Evolutionary conservation across 495 filamentous ascomycete species (phyloP).

Genomic region (Pyrenula aspistea): DNA sequence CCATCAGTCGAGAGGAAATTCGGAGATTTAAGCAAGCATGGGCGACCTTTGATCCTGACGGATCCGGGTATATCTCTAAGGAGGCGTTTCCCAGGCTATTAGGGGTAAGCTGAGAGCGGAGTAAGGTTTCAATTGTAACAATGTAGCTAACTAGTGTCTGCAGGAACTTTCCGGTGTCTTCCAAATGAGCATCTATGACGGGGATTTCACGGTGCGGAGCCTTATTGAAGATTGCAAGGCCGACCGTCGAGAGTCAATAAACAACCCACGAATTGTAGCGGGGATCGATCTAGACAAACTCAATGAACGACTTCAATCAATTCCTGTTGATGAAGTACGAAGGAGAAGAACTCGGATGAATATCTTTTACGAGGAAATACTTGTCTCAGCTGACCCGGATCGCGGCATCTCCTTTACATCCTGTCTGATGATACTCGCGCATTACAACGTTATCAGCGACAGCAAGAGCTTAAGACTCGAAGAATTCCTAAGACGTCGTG

Average conservation of each 20-base stretch:
- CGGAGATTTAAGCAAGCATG: slow-evolving; percentile 97
- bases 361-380: slow-evolving; percentile 87
- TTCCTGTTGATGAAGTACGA: slow-evolving; percentile 65
- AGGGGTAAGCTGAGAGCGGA: slow-evolving; percentile 41
- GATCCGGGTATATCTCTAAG: slow-evolving; percentile 83
- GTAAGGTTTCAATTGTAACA: slow-evolving; percentile 4
- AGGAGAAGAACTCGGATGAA: slow-evolving; percentile 68
- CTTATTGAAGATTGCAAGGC: slow-evolving; percentile 74
- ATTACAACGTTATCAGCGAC: slow-evolving; percentile 98
- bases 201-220: slow-evolving; percentile 68
- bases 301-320: slow-evolving; percentile 57
- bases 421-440: slow-evolving; percentile 92
- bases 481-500: slow-evolving; percentile 85
- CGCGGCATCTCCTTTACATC: slow-evolving; percentile 85
- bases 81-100: slow-evolving; percentile 84
- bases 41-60: slow-evolving; percentile 86
- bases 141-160: slow-evolving; percentile 2
- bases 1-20: slow-evolving; percentile 81
- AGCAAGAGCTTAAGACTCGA: slow-evolving; percentile 89
- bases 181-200: slow-evolving; percentile 93
- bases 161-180: slow-evolving; percentile 85
- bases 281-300: slow-evolving; percentile 72
- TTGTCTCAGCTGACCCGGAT: slow-evolving; percentile 81
- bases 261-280: slow-evolving; percentile 39
- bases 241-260: slow-evolving; percentile 32